These are phyloP conservation scores for Oxyria digyna DNA, from an alignment of 148 eudicot genomes.

Conservation along the genomic window DNA sequence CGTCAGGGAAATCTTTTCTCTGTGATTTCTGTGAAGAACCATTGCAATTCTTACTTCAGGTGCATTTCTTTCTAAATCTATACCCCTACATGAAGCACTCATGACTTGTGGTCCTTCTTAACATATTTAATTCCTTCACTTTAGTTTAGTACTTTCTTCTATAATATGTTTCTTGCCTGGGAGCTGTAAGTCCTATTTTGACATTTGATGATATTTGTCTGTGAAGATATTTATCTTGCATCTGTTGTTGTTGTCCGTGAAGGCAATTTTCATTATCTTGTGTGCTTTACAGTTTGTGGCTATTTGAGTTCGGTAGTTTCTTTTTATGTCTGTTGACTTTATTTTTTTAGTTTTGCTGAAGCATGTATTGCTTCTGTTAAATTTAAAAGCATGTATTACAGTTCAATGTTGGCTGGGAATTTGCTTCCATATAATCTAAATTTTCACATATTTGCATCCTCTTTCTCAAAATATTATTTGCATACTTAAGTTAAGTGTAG, in stretches of 20 bases:
- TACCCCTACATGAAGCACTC: background rate
- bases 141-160: background rate
- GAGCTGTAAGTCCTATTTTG: background rate
- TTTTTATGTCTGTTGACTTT: too few species aligned
- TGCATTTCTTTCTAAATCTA: conserved; percentile 7
- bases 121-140: background rate
- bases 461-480: background rate
- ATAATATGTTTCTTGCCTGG: background rate
- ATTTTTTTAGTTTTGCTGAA: too few species aligned
- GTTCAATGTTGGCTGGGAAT: too few species aligned
- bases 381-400: too few species aligned
- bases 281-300: background rate
- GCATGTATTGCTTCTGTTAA: too few species aligned
- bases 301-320: background rate
- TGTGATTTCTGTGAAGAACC: conserved; percentile 84
- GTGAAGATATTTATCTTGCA: too few species aligned
- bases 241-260: too few species aligned
- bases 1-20: conserved; percentile 38
- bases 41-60: conserved; percentile 85
- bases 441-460: background rate
- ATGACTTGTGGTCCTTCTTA: background rate
- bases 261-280: background rate
- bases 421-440: too few species aligned
- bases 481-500: background rate
- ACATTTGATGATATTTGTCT: background rate